Percentiles rank a stretch among this genome's conserved stretches.
These are phyloP conservation scores for Mortierella sp. DNA, from an alignment of 371 early-diverging fungal genomes.

Conservation along the genomic window DNA sequence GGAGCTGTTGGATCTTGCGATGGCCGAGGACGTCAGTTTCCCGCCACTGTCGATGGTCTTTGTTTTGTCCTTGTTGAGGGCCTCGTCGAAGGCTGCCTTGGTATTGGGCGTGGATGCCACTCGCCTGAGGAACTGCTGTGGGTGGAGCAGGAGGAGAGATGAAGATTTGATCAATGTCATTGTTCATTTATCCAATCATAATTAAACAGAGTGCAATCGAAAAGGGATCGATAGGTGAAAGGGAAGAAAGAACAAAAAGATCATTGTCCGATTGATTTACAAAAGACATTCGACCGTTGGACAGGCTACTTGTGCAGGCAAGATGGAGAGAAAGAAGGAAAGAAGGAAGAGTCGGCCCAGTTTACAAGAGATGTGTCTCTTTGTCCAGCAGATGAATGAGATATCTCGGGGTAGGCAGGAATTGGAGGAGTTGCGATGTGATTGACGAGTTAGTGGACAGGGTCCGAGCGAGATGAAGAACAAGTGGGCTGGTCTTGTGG, in stretches of 20 bases:
- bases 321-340: background rate
- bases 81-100: conserved; percentile 45
- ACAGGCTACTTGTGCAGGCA: background rate
- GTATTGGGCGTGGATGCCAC: conserved; percentile 68
- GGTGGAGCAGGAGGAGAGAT: background rate
- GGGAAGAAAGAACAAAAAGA: no score
- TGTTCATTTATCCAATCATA: no score
- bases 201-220: no score
- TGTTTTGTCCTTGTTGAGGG: conserved; percentile 23
- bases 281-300: conserved; percentile 36
- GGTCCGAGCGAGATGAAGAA: no score
- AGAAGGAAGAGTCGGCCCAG: conserved; percentile 7
- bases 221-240: no score
- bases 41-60: conserved; percentile 24
- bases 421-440: background rate
- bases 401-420: background rate
- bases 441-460: no score
- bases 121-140: conserved; percentile 47
- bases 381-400: no score
- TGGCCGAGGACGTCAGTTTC: conserved; percentile 13
- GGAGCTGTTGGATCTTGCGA: conserved; percentile 34
- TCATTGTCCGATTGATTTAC: conserved; percentile 29
- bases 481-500: no score
- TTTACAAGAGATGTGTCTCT: no score
- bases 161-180: background rate